Evolutionary conservation across 345 rosid species (phyloP).

Genomic region (Kandelia obovata): DNA sequence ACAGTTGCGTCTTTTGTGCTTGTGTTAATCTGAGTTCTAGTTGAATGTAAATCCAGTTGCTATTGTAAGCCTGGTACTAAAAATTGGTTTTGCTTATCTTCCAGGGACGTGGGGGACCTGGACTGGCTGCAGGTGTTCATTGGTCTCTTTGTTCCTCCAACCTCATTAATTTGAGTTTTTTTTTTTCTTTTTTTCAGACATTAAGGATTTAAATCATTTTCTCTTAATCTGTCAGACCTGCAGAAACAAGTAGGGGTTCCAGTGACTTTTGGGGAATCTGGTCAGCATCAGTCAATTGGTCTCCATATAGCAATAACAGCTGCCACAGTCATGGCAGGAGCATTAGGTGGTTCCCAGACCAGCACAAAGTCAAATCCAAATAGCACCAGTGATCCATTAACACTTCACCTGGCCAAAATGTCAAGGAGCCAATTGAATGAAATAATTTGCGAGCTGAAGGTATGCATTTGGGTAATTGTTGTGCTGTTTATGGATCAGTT

Average conservation of each 20-base stretch:
- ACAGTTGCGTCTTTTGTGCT: not conserved
- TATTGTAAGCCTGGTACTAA: slow-evolving; percentile 7
- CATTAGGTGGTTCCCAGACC: slow-evolving; percentile 69
- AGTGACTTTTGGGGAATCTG: slow-evolving; percentile 41
- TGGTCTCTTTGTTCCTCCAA: slow-evolving; percentile 25
- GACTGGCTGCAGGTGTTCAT: slow-evolving; percentile 54
- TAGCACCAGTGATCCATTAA: slow-evolving; percentile 72
- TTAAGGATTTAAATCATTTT: not conserved
- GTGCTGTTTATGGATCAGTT: slow-evolving; percentile 6
- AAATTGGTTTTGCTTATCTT: slow-evolving; percentile 23
- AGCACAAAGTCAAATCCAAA: slow-evolving; percentile 49
- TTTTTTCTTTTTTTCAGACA: not conserved
- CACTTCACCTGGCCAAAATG: slow-evolving; percentile 87
- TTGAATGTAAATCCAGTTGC: slow-evolving; percentile 6
- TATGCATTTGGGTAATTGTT: slow-evolving; percentile 19
- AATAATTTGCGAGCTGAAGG: slow-evolving; percentile 76
- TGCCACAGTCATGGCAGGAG: slow-evolving; percentile 69
- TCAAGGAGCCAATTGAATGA: slow-evolving; percentile 82
- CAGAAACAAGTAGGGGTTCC: slow-evolving; percentile 62
- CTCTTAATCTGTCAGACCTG: slow-evolving; percentile 38
- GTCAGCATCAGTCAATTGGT: slow-evolving; percentile 76
- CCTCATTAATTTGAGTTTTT: not conserved
- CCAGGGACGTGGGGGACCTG: slow-evolving; percentile 95
- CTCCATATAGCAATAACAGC: slow-evolving; percentile 74
- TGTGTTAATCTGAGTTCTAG: not conserved